Evolutionary conservation across 2,329 filamentous ascomycete genomes (phyloP).

Genomic region (Trichoderma atrobrunneum): DNA sequence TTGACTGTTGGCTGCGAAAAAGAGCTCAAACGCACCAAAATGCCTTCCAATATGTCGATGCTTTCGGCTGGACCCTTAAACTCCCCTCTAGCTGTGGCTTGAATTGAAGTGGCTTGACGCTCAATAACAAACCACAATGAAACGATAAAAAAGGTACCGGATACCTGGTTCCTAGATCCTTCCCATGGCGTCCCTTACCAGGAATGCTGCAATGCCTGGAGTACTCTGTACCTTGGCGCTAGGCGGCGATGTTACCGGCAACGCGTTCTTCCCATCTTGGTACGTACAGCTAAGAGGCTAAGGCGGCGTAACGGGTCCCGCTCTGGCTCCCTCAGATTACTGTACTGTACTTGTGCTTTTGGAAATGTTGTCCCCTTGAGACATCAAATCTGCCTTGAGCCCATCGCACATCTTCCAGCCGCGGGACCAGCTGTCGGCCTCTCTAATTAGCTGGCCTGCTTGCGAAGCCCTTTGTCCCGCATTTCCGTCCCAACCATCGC

Average conservation of each 20-base stretch:
- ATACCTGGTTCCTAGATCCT: not conserved
- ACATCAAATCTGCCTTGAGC: conserved; percentile 1
- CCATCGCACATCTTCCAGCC: not conserved
- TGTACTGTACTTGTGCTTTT: conserved; percentile 1
- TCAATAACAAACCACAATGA: not conserved
- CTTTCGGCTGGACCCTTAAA: not conserved
- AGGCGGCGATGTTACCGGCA: not conserved
- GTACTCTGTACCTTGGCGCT: conserved; percentile 7
- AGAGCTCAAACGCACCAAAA: not conserved
- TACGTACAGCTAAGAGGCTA: not conserved
- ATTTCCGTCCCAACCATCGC: not conserved
- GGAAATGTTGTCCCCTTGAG: conserved; percentile 20
- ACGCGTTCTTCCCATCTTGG: not conserved
- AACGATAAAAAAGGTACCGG: not conserved
- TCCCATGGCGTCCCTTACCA: not conserved
- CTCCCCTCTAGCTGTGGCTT: conserved; percentile 2
- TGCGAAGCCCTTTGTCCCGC: not conserved
- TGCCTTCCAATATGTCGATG: not conserved
- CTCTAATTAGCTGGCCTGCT: not conserved
- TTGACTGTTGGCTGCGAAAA: not conserved
- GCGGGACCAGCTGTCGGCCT: conserved; percentile 6
- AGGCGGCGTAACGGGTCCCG: conserved; percentile 18
- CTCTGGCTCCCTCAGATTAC: conserved; percentile 1
- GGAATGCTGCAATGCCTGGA: not conserved
- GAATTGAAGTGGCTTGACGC: conserved; percentile 8